A percentile compares a stretch with the other conserved stretches of the same genome.
These are phyloP conservation scores for Phytopythium aichiense DNA, from an alignment of 352 stramenopile species.

Conservation along the genomic window DNA sequence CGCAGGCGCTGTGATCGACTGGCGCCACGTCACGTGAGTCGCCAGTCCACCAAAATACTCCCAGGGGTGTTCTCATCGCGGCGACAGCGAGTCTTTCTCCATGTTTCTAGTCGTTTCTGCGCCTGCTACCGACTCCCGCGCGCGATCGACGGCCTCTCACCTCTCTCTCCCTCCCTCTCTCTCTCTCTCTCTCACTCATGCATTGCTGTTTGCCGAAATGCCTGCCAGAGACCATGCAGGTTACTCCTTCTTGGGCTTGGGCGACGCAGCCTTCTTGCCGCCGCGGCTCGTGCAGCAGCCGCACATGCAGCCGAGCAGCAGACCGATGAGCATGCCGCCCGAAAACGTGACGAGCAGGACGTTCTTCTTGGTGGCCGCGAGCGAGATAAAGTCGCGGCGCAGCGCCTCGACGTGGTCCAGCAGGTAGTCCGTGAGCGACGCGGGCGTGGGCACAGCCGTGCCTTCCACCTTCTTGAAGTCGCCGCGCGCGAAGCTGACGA, in stretches of 20 bases:
- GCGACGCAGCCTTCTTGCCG: conserved; percentile 17
- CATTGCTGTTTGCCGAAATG: no score
- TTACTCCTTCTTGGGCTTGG: conserved; percentile 67
- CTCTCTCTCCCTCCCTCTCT: no score
- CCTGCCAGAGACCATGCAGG: no score
- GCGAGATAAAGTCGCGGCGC: conserved; percentile 58
- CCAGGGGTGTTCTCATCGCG: no score
- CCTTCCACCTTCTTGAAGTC: conserved; percentile 53
- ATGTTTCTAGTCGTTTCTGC: neutral
- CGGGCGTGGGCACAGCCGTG: conserved; percentile 25
- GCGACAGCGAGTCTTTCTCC: neutral
- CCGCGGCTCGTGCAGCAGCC: conserved; percentile 62
- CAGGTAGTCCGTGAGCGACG: conserved; percentile 31
- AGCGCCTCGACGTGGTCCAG: conserved; percentile 43
- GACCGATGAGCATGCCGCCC: conserved; percentile 49
- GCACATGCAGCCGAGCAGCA: conserved; percentile 67
- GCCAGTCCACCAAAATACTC: no score
- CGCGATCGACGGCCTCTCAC: neutral
- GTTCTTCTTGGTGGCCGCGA: conserved; percentile 80
- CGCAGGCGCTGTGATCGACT: conserved; percentile 21
- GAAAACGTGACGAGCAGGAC: conserved; percentile 76
- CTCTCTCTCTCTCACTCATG: no score
- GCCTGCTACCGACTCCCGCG: neutral
- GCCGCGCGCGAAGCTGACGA: conserved; percentile 53
- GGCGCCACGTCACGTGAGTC: no score